A percentile compares a stretch with the other conserved stretches of the same genome.
Evolutionary conservation across 768 basidiomycete genomes (phyloP).

Genomic region (Phylloporus rhodoxanthus): DNA sequence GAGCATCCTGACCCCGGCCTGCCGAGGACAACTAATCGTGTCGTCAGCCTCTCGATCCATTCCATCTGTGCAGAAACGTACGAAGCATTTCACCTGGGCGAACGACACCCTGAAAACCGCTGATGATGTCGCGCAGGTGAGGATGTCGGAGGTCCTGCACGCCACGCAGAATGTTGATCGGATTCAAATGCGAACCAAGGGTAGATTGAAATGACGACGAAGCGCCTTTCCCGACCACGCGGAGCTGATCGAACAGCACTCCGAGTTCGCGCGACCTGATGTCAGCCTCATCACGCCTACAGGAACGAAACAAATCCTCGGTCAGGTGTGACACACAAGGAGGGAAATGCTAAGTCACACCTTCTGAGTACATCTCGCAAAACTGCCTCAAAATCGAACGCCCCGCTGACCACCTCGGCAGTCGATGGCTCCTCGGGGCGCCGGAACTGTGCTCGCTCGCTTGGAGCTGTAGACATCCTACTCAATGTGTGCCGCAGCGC

Average conservation of each 20-base stretch:
- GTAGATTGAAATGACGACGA: conserved; percentile 52
- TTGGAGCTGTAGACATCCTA: conserved; percentile 11
- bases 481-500: conserved; percentile 16
- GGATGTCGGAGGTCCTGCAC: conserved; percentile 52
- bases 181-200: conserved; percentile 59
- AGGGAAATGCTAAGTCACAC: conserved; percentile 1
- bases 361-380: conserved; percentile 22
- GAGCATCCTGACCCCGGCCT: conserved; percentile 82
- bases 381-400: conserved; percentile 29
- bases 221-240: conserved; percentile 55
- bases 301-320: background rate
- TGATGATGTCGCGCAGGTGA: conserved; percentile 49
- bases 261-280: conserved; percentile 53
- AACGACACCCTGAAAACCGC: conserved; percentile 50
- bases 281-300: conserved; percentile 43
- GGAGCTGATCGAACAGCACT: conserved; percentile 52
- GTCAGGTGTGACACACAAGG: background rate
- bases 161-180: conserved; percentile 36
- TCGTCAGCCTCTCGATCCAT: background rate
- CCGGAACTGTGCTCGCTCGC: background rate
- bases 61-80: conserved; percentile 32
- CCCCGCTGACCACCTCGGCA: conserved; percentile 14
- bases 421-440: background rate
- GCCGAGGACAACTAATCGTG: conserved; percentile 65
- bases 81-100: conserved; percentile 66